Conservation (phyloP, 2,329 filamentous ascomycete species). For the Helotiales sp. region DNA sequence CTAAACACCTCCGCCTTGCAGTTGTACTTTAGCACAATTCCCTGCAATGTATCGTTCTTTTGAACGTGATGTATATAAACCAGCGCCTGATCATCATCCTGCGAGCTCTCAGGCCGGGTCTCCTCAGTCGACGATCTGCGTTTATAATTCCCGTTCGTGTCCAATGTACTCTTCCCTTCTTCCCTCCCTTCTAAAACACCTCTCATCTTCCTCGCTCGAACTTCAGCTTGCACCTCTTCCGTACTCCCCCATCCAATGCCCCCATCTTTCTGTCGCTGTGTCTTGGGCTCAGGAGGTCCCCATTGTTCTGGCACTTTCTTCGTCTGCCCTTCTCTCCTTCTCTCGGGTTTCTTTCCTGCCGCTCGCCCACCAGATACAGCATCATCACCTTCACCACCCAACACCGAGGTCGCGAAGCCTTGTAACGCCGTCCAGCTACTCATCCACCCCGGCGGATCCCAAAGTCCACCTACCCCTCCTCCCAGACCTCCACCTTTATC, state of each 20-base stretch:
- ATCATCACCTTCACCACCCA: slow-evolving; percentile 28
- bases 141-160: slow-evolving; percentile 39
- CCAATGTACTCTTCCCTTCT: slow-evolving; percentile 58
- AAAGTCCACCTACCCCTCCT: slow-evolving; percentile 19
- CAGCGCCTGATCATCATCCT: slow-evolving; percentile 70
- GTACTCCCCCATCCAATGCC: slow-evolving; percentile 54
- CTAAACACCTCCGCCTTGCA: slow-evolving; percentile 81
- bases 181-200: slow-evolving; percentile 62
- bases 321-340: slow-evolving; percentile 16
- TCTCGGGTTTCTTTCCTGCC: slow-evolving; percentile 8
- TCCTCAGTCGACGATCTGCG: slow-evolving; percentile 33
- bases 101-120: slow-evolving; percentile 24
- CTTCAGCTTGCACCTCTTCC: slow-evolving; percentile 52
- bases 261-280: slow-evolving; percentile 18
- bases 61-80: slow-evolving; percentile 89
- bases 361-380: slow-evolving; percentile 6
- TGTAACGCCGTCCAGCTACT: slow-evolving; percentile 34
- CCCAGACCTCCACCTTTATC: slow-evolving; percentile 1
- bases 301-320: slow-evolving; percentile 26
- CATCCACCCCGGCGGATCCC: slow-evolving; percentile 30
- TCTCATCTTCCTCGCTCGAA: slow-evolving; percentile 57
- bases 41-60: slow-evolving; percentile 82
- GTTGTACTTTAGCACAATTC: slow-evolving; percentile 85
- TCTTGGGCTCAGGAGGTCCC: slow-evolving; percentile 28
- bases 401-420: slow-evolving; percentile 34